phyloP scores from a whole-genome alignment of 257 asterid genomes.

The Fraxinus quadrangulata region DNA sequence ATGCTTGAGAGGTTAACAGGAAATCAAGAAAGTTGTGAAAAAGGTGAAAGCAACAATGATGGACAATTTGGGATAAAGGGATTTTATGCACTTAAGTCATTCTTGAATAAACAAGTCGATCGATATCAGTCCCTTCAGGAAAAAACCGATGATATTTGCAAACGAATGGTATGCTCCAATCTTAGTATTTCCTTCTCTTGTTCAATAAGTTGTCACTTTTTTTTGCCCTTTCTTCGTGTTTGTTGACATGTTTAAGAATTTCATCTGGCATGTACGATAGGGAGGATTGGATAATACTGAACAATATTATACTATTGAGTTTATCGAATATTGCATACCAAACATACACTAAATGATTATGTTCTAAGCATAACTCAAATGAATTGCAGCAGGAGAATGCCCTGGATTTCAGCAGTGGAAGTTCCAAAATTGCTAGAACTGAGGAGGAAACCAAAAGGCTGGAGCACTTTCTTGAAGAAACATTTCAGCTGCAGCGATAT shows the following conservation, averaged over 20 bases:
- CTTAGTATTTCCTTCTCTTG: background rate
- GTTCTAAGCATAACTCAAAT: background rate
- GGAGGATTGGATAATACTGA: background rate
- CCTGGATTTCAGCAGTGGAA: constrained; percentile 39
- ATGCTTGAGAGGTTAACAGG: constrained; percentile 83
- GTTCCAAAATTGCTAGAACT: constrained; percentile 51
- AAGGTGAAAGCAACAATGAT: constrained; percentile 31
- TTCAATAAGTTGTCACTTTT: background rate
- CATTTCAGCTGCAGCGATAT: constrained; percentile 88
- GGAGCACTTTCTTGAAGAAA: constrained; percentile 83
- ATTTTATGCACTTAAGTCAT: constrained; percentile 48
- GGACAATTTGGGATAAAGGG: constrained; percentile 39
- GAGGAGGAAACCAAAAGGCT: constrained; percentile 70
- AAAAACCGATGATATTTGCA: constrained; percentile 76
- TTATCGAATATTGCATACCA: background rate
- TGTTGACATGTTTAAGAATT: background rate
- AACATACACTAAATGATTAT: background rate
- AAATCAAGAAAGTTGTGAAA: constrained; percentile 56
- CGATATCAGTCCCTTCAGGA: constrained; percentile 84
- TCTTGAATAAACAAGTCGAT: constrained; percentile 71
- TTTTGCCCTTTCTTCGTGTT: background rate
- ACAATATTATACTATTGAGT: background rate
- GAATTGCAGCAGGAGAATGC: constrained; percentile 60
- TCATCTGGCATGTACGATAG: background rate
- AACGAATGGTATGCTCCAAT: constrained; percentile 64